Conservation (phyloP, 2,329 filamentous ascomycete genomes). For the Neonectria ditissima region DNA sequence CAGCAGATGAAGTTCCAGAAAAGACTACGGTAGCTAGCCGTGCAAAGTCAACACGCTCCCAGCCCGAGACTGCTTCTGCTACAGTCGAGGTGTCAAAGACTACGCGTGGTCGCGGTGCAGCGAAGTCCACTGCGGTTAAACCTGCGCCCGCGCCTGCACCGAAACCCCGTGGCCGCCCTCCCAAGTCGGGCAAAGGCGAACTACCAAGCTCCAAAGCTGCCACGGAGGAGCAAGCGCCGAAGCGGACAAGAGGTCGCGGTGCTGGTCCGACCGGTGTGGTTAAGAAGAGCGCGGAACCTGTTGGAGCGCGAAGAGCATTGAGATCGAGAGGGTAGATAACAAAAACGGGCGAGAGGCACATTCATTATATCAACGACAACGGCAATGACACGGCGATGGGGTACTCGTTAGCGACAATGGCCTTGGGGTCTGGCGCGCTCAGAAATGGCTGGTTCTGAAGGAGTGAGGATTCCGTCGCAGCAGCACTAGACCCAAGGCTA, state of each 20-base stretch:
- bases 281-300: slow-evolving; percentile 37
- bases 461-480: background rate
- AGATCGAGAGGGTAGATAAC: slow-evolving; percentile 32
- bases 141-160: slow-evolving; percentile 32
- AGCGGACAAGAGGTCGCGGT: slow-evolving; percentile 28
- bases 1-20: slow-evolving; percentile 20
- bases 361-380: background rate
- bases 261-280: slow-evolving; percentile 33
- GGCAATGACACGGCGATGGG: background rate
- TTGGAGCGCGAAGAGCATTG: slow-evolving; percentile 32
- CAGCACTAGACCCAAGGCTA: background rate
- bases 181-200: slow-evolving; percentile 43
- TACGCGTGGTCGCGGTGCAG: slow-evolving; percentile 27
- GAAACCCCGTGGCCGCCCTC: slow-evolving; percentile 33
- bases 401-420: background rate
- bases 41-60: slow-evolving; percentile 6
- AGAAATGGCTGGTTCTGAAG: background rate
- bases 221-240: slow-evolving; percentile 18
- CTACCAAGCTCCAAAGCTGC: slow-evolving; percentile 31
- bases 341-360: background rate
- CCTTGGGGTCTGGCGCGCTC: background rate
- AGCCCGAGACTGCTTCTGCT: background rate
- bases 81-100: slow-evolving; percentile 1
- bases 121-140: slow-evolving; percentile 20
- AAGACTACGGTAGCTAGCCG: background rate